phyloP scores from a whole-genome alignment of 768 basidiomycete species.

The Termitomyces sp. region DNA sequence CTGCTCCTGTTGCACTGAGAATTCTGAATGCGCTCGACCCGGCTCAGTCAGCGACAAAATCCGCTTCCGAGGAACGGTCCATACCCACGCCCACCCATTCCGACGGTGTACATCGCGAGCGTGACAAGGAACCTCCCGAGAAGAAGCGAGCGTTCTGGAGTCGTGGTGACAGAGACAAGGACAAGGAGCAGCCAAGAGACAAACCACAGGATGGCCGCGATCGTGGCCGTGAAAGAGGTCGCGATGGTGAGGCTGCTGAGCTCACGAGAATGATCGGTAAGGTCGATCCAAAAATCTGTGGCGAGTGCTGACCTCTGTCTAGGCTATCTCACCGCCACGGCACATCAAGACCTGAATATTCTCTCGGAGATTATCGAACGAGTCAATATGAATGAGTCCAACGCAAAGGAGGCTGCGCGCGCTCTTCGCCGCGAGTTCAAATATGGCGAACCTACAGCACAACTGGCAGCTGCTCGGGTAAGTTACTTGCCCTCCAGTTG shows the following conservation, averaged over 20 bases:
- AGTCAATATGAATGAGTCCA: slow-evolving; percentile 62
- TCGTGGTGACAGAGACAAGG: slow-evolving; percentile 25
- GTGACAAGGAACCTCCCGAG: slow-evolving; percentile 23
- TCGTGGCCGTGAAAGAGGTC: slow-evolving; percentile 8
- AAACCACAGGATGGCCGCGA: slow-evolving; percentile 3
- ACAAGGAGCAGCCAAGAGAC: slow-evolving; percentile 9
- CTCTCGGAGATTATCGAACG: slow-evolving; percentile 85
- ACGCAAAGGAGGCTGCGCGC: slow-evolving; percentile 79
- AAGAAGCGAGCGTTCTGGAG: slow-evolving; percentile 54
- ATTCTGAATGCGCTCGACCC: slow-evolving; percentile 64
- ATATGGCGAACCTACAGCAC: slow-evolving; percentile 73
- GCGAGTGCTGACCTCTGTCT: slow-evolving; percentile 11
- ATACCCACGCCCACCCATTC: slow-evolving; percentile 10
- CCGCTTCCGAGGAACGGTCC: slow-evolving; percentile 28
- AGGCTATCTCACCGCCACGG: slow-evolving; percentile 74
- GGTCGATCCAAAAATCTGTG: background rate
- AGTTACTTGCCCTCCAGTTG: slow-evolving; percentile 16
- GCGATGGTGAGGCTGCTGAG: slow-evolving; percentile 11
- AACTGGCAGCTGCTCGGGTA: slow-evolving; percentile 72
- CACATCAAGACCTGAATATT: slow-evolving; percentile 77
- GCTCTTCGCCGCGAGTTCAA: slow-evolving; percentile 86
- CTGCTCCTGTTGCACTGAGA: slow-evolving; percentile 36
- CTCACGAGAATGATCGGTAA: slow-evolving; percentile 16
- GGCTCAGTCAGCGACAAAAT: slow-evolving; percentile 21
- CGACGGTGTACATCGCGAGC: slow-evolving; percentile 24